Conservation (phyloP, 139 green algal species). For the Chlamydomonas eustigma region DNA sequence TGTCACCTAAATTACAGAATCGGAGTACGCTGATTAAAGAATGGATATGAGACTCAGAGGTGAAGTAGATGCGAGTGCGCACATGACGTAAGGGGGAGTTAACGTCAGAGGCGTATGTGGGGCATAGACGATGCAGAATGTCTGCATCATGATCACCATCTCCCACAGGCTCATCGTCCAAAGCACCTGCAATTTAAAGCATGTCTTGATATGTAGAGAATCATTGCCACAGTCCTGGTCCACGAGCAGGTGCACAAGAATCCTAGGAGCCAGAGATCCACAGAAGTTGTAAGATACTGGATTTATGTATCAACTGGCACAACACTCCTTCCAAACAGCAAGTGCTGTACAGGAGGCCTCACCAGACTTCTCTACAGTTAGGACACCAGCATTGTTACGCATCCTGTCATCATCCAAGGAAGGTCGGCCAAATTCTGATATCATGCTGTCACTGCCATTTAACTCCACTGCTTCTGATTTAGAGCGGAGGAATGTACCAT, state of each 20-base stretch:
- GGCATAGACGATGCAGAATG: constrained; percentile 53
- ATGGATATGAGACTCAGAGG: constrained; percentile 89
- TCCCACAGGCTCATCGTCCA: not conserved
- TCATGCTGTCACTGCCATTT: constrained; percentile 8
- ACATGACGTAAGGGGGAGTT: constrained; percentile 94
- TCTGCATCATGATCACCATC: constrained; percentile 17
- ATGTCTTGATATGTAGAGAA: too few species aligned
- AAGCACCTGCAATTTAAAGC: not conserved
- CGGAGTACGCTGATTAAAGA: constrained; percentile 92
- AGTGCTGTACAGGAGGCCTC: too few species aligned
- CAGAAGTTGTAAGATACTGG: too few species aligned
- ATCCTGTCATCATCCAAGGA: constrained; percentile 6
- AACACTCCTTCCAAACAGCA: too few species aligned
- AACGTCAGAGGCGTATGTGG: constrained; percentile 87
- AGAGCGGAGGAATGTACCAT: too few species aligned
- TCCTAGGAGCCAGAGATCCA: too few species aligned
- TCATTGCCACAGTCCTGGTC: too few species aligned
- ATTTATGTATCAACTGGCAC: too few species aligned
- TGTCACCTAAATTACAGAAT: constrained; percentile 16
- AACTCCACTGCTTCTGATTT: too few species aligned
- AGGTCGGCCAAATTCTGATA: not conserved
- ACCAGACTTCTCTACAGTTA: not conserved
- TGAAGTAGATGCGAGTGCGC: constrained; percentile 98
- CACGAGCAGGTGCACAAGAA: too few species aligned
- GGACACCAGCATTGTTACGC: not conserved